Base-by-base conservation (phyloP, 2,329 filamentous ascomycete genomes). In the Trichoderma semiorbis region DNA sequence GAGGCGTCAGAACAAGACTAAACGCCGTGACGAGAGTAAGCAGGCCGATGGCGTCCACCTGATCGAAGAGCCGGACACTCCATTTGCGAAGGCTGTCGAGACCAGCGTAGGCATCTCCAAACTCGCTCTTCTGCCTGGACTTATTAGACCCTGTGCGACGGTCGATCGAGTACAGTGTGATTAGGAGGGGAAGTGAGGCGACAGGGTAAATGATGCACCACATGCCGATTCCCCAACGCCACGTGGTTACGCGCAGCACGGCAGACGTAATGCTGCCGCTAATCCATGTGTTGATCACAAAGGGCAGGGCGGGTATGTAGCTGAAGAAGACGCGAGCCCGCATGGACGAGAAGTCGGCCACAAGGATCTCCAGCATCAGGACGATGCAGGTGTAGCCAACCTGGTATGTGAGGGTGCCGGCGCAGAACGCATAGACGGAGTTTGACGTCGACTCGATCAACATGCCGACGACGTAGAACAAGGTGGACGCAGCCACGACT, bases 201-300 rank as follows among this genome's bases (percentile, higher is more conserved):
- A 88, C 80, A 1, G 89, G 86, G 75, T 88, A 90, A 64, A 90
- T 88, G 73, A 91, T 86, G 61, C 83, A 84, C 84, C 87, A 91
- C 88, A 91, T 91, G 74, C 88, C 89, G 28, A 89, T 84, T 16
- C 89, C 89, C 88, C 88, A 91, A 72, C 84, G 80, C 89, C 89
- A 91, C 2, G 82, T 85, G 0, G 86, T 87, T 2, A 76, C 77
- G 0, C 71, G 75, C 24, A 90, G 76, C 0, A 90, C 86, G 0
- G 86, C 83, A 0, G 79, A 77, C 0, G 87, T 85, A 64, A 91
- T 80, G 73, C 88, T 85, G 24, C 89, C 89, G 73, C 87, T 87
- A 16, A 91, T 84, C 89, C 89, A 91, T 0, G 89, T 89, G 75
- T 91, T 91, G 78, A 89, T 82, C 58, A 90, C 76, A 75, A 89